phyloP scores from a whole-genome alignment of 129 eudicot species.

The Pulicaria dysenterica region DNA sequence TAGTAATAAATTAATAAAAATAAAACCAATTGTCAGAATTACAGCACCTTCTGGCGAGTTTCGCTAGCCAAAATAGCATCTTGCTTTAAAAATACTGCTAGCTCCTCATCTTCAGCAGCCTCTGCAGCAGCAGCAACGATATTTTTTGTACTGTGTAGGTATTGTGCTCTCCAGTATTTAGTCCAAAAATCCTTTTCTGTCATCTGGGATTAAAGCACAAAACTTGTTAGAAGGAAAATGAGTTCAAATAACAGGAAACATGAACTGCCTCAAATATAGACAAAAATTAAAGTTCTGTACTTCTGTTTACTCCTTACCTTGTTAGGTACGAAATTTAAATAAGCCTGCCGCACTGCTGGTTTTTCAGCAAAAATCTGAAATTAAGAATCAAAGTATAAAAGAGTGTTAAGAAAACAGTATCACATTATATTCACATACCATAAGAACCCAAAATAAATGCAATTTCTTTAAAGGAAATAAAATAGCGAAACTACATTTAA shows the following conservation, averaged over 20 bases:
- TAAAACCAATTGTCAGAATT: neutral
- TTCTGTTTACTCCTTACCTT: slow-evolving; percentile 60
- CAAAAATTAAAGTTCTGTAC: slow-evolving; percentile 8
- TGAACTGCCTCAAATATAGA: neutral
- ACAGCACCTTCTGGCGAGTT: slow-evolving; percentile 78
- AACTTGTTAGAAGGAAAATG: neutral
- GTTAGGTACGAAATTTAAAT: slow-evolving; percentile 71
- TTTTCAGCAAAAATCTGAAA: slow-evolving; percentile 96
- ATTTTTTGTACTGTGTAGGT: slow-evolving; percentile 95
- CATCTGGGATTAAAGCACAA: slow-evolving; percentile 54
- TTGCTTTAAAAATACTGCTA: slow-evolving; percentile 84
- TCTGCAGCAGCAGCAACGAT: slow-evolving; percentile 99
- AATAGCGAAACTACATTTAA: neutral
- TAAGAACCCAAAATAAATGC: neutral
- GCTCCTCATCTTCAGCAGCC: slow-evolving; percentile 99
- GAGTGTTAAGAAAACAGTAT: neutral
- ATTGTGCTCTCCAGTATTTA: slow-evolving; percentile 96
- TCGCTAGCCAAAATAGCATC: slow-evolving; percentile 91
- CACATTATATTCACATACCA: neutral
- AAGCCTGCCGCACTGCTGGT: slow-evolving; percentile 97
- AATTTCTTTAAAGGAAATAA: neutral
- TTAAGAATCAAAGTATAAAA: neutral
- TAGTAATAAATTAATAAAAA: neutral
- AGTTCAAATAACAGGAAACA: neutral
- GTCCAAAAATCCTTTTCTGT: slow-evolving; percentile 91